Conservation (phyloP, 208 protist genomes). For the Trypanosoma vivax region DNA sequence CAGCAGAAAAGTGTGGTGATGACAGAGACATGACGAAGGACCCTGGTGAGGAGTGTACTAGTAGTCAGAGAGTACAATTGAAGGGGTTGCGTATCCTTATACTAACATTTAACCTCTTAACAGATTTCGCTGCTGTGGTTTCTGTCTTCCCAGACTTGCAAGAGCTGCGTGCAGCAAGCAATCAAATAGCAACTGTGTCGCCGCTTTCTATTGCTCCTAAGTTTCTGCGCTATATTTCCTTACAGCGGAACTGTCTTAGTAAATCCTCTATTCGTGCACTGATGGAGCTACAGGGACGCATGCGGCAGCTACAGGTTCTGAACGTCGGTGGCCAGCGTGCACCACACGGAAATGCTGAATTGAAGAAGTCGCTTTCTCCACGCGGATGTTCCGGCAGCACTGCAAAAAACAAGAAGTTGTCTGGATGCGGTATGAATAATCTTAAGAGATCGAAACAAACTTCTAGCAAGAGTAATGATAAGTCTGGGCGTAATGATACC, state of each 20-base stretch:
- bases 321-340: slow-evolving; percentile 4
- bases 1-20: not conserved
- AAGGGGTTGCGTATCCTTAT: slow-evolving; percentile 35
- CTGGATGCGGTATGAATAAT: no score
- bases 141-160: slow-evolving; percentile 29
- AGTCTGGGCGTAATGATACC: no score
- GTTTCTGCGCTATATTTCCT: not conserved
- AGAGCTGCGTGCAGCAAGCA: slow-evolving; percentile 30
- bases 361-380: no score
- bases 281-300: not conserved
- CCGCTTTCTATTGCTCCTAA: slow-evolving; percentile 14
- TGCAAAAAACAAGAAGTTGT: no score
- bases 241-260: slow-evolving; percentile 11
- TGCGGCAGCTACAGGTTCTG: slow-evolving; percentile 1
- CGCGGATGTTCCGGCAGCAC: no score
- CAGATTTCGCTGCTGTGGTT: slow-evolving; percentile 12
- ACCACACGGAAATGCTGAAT: not conserved
- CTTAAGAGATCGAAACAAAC: no score
- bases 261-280: not conserved
- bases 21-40: no score
- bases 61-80: not conserved
- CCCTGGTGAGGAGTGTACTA: not conserved
- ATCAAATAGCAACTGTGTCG: slow-evolving; percentile 11
- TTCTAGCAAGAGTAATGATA: no score
- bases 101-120: slow-evolving; percentile 37